A percentile compares a stretch with the other conserved stretches of the same genome.
Evolutionary conservation across 805 yeast genomes (phyloP).

Genomic region (Myxozyma sirexii): DNA sequence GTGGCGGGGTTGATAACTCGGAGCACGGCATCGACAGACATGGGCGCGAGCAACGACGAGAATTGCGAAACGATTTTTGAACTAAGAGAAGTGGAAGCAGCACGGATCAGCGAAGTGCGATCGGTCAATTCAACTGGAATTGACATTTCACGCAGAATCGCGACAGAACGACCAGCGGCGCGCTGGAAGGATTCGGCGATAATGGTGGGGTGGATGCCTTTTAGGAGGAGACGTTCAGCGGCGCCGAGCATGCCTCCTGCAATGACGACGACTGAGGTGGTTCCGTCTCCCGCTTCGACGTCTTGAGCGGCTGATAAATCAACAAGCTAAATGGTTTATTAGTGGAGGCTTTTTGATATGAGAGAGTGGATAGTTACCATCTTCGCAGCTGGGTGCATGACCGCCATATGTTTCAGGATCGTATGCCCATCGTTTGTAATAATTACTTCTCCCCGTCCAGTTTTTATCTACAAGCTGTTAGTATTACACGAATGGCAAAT

Average conservation of each 20-base stretch:
- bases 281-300: slow-evolving; percentile 99
- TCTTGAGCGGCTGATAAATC: slow-evolving; percentile 98
- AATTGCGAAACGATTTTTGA: slow-evolving; percentile 95
- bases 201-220: slow-evolving; percentile 91
- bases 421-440: slow-evolving; percentile 99
- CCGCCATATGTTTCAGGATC: slow-evolving; percentile 95
- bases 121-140: slow-evolving; percentile 77
- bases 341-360: too few species aligned
- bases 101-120: slow-evolving; percentile 79
- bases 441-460: slow-evolving; percentile 87
- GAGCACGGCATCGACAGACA: slow-evolving; percentile 91
- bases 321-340: too few species aligned
- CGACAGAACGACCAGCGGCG: slow-evolving; percentile 82
- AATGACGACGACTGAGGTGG: slow-evolving; percentile 93
- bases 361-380: too few species aligned
- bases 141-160: slow-evolving; percentile 82
- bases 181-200: slow-evolving; percentile 92
- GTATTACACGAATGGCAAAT: too few species aligned
- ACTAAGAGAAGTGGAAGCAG: slow-evolving; percentile 91
- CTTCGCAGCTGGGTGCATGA: slow-evolving; percentile 96
- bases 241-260: slow-evolving; percentile 95
- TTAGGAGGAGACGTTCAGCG: slow-evolving; percentile 83
- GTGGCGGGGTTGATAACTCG: slow-evolving; percentile 65
- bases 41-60: slow-evolving; percentile 81
- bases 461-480: slow-evolving; percentile 67